phyloP scores from a whole-genome alignment of 768 basidiomycete species.

The Pleurotus platypus region DNA sequence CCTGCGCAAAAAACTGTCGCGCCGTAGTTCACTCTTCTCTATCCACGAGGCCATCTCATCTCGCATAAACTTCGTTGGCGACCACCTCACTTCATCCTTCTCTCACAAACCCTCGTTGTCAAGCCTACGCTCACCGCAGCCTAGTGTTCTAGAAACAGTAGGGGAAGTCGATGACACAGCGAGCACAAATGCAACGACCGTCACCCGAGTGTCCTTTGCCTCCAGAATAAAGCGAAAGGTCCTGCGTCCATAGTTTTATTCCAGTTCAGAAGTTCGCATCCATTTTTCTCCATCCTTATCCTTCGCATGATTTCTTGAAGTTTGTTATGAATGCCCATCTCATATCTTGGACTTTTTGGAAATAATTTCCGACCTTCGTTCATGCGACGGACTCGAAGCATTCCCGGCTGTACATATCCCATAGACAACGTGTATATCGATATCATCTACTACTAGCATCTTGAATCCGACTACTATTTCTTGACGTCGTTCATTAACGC shows the following conservation, averaged over 20 bases:
- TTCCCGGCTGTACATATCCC: too few relatives aligned
- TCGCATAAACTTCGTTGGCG: slow-evolving; percentile 1
- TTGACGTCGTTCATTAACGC: too few relatives aligned
- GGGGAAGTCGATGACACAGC: neutral
- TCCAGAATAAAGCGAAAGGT: slow-evolving; percentile 5
- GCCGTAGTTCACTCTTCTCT: slow-evolving; percentile 5
- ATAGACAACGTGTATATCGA: too few relatives aligned
- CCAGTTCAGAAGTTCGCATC: too few relatives aligned
- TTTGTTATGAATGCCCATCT: too few relatives aligned
- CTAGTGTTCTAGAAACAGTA: neutral
- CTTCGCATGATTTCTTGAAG: too few relatives aligned
- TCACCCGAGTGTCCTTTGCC: neutral
- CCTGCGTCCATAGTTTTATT: neutral
- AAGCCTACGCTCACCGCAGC: neutral
- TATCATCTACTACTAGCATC: too few relatives aligned
- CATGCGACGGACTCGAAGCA: too few relatives aligned
- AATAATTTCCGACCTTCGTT: too few relatives aligned
- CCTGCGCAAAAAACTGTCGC: neutral
- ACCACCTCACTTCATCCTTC: neutral
- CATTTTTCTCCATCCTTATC: too few relatives aligned
- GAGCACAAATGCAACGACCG: neutral
- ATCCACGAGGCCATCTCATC: slow-evolving; percentile 4
- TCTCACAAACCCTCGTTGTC: slow-evolving; percentile 1
- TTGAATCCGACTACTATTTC: too few relatives aligned
- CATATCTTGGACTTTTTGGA: too few relatives aligned